These are phyloP conservation scores for Hymenoscyphus albidus DNA, from an alignment of 2,329 filamentous ascomycete genomes.

Conservation along the genomic window DNA sequence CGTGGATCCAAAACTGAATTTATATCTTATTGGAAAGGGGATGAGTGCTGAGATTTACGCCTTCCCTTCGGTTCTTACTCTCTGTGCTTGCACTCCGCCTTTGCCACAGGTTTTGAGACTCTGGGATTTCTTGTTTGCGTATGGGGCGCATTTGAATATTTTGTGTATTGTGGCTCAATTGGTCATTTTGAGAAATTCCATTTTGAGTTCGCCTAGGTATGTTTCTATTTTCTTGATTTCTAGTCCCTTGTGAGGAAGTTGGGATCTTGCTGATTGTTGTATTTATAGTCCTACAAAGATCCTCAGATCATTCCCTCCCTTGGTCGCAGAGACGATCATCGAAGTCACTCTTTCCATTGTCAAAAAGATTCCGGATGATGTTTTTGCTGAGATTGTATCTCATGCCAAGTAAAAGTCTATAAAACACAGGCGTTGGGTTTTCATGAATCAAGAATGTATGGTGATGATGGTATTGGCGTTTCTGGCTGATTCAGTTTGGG, in stretches of 20 bases:
- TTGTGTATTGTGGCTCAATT: constrained; percentile 95
- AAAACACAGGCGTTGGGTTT: neutral
- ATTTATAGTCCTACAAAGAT: constrained; percentile 78
- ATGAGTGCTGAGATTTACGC: constrained; percentile 94
- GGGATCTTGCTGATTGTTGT: constrained; percentile 1
- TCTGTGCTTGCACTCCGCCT: constrained; percentile 94
- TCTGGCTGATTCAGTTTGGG: no score
- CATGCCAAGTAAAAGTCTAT: constrained; percentile 66
- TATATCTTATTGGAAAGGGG: constrained; percentile 79
- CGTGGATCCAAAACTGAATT: constrained; percentile 82
- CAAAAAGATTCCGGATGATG: constrained; percentile 81
- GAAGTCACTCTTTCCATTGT: constrained; percentile 81
- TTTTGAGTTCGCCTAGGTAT: constrained; percentile 80
- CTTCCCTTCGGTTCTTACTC: constrained; percentile 88
- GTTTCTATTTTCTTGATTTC: constrained; percentile 22
- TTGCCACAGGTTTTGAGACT: constrained; percentile 87
- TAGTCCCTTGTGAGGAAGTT: neutral
- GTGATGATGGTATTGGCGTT: no score
- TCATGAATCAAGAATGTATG: no score
- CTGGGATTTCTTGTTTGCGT: constrained; percentile 97
- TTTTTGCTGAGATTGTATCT: constrained; percentile 84
- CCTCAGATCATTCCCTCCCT: constrained; percentile 77
- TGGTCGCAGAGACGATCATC: constrained; percentile 82
- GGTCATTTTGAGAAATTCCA: constrained; percentile 78
- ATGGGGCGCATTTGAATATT: constrained; percentile 91